Conservation (phyloP, 1,284 basidiomycete genomes). For the Tilletia setariae region DNA sequence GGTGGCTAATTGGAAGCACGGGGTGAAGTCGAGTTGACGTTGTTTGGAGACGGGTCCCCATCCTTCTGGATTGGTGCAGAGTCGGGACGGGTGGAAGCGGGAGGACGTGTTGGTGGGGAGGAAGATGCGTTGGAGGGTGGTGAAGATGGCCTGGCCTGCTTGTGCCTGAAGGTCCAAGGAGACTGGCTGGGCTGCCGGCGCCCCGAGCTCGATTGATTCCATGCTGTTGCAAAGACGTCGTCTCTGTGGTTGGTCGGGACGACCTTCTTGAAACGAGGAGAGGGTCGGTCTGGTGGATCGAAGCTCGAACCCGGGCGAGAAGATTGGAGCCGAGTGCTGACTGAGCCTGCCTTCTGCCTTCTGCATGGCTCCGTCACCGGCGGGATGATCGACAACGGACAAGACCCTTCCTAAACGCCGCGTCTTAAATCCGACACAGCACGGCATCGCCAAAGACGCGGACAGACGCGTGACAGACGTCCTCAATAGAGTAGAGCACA, state of each 20-base stretch:
- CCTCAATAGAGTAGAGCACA: no score
- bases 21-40: constrained; percentile 73
- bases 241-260: background rate
- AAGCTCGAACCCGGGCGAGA: no score
- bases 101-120: background rate
- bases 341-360: no score
- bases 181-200: background rate
- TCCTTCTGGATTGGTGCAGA: constrained; percentile 52
- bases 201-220: background rate
- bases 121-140: background rate
- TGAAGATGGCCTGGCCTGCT: constrained; percentile 12
- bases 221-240: background rate
- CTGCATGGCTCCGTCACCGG: no score
- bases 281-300: no score
- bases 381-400: no score
- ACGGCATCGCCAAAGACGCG: no score
- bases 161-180: constrained; percentile 8
- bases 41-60: constrained; percentile 65
- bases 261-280: no score
- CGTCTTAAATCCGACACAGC: no score
- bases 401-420: no score
- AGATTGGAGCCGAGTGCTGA: no score
- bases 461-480: no score
- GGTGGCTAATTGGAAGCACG: constrained; percentile 72
- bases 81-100: background rate